Evolutionary conservation across 2,329 filamentous ascomycete species (phyloP).

Genomic region (Colletotrichum musicola): DNA sequence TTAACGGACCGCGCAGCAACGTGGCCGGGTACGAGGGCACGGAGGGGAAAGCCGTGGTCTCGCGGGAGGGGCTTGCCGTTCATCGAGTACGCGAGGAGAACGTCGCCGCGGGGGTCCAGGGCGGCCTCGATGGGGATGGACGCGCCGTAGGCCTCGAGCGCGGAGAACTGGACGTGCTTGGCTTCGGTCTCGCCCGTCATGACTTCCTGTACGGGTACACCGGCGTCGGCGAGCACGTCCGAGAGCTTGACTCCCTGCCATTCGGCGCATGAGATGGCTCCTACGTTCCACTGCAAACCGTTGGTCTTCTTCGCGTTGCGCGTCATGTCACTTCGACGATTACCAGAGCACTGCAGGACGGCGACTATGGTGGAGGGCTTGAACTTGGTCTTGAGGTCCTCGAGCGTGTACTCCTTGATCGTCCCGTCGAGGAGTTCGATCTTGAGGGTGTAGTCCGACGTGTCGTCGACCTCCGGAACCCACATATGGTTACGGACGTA

Average conservation of each 20-base stretch:
- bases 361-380: constrained; percentile 64
- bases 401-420: constrained; percentile 64
- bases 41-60: constrained; percentile 75
- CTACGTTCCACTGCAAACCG: constrained; percentile 70
- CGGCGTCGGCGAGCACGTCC: constrained; percentile 69
- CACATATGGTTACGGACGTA: constrained; percentile 71
- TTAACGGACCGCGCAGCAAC: constrained; percentile 78
- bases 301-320: constrained; percentile 60
- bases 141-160: constrained; percentile 71
- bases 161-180: constrained; percentile 69
- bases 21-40: constrained; percentile 73
- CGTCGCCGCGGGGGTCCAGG: constrained; percentile 71
- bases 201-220: constrained; percentile 57
- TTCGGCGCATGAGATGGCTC: constrained; percentile 70
- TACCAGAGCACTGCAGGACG: constrained; percentile 71
- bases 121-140: constrained; percentile 72
- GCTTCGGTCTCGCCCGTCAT: constrained; percentile 52
- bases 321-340: constrained; percentile 72
- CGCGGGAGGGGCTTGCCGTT: constrained; percentile 72
- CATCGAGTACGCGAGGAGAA: constrained; percentile 76
- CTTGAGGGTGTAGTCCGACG: constrained; percentile 59
- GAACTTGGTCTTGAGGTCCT: constrained; percentile 66
- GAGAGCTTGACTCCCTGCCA: constrained; percentile 69
- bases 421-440: constrained; percentile 69
- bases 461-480: constrained; percentile 63